A percentile compares a stretch with the other conserved stretches of the same genome.
Conservation (phyloP, 139 green algal genomes). For the Chlamydomonas sphaeroides region DNA sequence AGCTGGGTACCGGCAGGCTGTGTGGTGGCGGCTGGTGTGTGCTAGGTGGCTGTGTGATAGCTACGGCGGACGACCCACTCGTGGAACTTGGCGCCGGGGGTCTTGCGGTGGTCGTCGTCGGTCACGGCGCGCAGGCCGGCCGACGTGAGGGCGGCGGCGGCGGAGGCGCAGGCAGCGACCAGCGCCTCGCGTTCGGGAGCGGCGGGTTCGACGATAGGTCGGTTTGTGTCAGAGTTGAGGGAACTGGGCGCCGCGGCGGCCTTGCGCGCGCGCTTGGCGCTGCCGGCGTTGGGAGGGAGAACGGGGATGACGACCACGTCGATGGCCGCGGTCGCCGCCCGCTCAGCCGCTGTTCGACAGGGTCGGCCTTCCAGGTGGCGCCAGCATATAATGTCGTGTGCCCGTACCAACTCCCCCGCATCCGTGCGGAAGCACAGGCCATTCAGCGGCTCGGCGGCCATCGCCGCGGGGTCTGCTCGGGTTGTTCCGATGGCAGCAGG, state of each 20-base stretch:
- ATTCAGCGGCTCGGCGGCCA: too few species aligned
- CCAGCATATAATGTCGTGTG: background rate
- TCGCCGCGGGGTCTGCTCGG: too few species aligned
- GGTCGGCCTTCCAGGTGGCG: constrained; percentile 20
- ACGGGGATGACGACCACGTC: constrained; percentile 30
- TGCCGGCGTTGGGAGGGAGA: background rate
- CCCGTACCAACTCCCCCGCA: background rate
- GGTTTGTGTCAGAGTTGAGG: too few species aligned
- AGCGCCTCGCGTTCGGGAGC: background rate
- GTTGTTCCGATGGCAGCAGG: too few species aligned
- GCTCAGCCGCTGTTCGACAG: background rate
- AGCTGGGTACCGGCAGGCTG: too few species aligned
- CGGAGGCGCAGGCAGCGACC: background rate
- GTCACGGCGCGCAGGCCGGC: background rate
- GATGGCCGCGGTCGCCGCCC: background rate
- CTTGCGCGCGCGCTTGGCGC: background rate
- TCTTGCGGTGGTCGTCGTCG: background rate
- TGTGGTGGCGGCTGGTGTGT: too few species aligned
- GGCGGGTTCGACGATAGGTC: too few species aligned
- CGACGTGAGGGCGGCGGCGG: background rate
- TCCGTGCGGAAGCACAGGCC: background rate
- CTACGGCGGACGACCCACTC: too few species aligned
- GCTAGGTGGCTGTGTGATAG: too few species aligned
- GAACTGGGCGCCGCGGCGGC: too few species aligned
- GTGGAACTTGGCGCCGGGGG: constrained; percentile 34